phyloP scores from a whole-genome alignment of 208 protist species.

The Jaenimonas drosophilae region DNA sequence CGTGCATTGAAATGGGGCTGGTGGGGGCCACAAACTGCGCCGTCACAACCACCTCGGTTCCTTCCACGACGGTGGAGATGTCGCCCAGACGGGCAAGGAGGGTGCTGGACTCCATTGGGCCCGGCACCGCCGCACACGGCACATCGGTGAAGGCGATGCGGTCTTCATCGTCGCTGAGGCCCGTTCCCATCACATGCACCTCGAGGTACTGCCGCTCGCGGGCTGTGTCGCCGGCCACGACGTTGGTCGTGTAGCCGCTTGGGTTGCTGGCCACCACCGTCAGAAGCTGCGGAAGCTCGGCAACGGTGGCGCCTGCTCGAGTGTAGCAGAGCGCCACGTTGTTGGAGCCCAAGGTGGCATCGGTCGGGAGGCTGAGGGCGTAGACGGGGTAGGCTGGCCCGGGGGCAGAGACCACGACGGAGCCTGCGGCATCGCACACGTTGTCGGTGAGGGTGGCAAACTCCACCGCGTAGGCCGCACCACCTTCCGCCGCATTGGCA shows the following conservation, averaged over 20 bases:
- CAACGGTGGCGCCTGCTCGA: constrained; percentile 47
- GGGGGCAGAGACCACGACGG: constrained; percentile 14
- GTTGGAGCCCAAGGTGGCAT: constrained; percentile 9
- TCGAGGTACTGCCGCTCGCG: constrained; percentile 67
- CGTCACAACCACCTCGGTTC: constrained; percentile 33
- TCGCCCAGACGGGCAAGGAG: constrained; percentile 25
- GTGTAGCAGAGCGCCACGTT: constrained; percentile 75
- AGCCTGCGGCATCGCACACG: constrained; percentile 48
- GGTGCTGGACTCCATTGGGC: constrained; percentile 17
- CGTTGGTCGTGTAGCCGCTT: constrained; percentile 47
- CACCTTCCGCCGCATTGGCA: constrained; percentile 24
- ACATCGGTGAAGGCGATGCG: constrained; percentile 58
- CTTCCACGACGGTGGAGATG: constrained; percentile 16
- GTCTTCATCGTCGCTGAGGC: constrained; percentile 26
- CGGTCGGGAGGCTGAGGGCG: constrained; percentile 37
- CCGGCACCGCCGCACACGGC: constrained; percentile 22
- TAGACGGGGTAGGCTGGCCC: constrained; percentile 41
- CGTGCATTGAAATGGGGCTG: constrained; percentile 20
- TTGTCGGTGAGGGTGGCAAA: constrained; percentile 49
- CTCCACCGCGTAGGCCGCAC: constrained; percentile 65
- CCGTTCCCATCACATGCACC: constrained; percentile 46
- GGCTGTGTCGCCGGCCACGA: constrained; percentile 5
- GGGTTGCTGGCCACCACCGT: constrained; percentile 46
- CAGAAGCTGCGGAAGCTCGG: constrained; percentile 78
- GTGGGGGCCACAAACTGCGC: constrained; percentile 50